These are phyloP conservation scores for Jaltomata sinuosa DNA, from an alignment of 257 asterid species.

Conservation along the genomic window DNA sequence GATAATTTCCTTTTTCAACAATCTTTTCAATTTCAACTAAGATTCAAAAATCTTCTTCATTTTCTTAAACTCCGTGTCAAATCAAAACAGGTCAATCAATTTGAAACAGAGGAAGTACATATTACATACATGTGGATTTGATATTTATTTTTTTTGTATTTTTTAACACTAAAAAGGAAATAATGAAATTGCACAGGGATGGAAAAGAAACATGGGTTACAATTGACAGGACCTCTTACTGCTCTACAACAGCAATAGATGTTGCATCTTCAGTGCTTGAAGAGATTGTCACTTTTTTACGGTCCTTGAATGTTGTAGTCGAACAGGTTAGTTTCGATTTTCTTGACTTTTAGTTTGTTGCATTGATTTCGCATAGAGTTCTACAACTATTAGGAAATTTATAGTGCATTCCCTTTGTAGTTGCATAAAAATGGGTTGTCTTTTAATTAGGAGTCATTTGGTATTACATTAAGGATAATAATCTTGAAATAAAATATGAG, in stretches of 20 bases:
- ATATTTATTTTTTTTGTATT: too few species aligned
- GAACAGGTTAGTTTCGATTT: conserved; percentile 52
- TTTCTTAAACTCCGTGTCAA: too few species aligned
- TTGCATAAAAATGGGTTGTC: not conserved
- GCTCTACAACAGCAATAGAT: conserved; percentile 64
- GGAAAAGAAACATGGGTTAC: conserved; percentile 83
- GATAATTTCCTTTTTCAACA: too few species aligned
- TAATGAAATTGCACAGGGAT: conserved; percentile 24
- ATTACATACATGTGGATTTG: not conserved
- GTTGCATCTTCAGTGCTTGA: conserved; percentile 66
- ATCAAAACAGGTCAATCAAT: too few species aligned
- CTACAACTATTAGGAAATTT: not conserved
- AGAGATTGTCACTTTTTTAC: conserved; percentile 49
- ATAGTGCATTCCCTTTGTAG: not conserved
- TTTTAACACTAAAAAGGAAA: not conserved
- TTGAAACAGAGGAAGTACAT: too few species aligned
- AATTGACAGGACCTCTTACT: conserved; percentile 56
- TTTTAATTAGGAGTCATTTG: not conserved
- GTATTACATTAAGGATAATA: too few species aligned
- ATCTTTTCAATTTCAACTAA: too few species aligned
- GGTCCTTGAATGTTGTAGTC: conserved; percentile 59
- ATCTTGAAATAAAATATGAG: not conserved
- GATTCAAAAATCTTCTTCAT: too few species aligned
- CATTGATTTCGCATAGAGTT: not conserved
- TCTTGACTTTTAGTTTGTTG: not conserved